Evolutionary conservation across 2,329 filamentous ascomycete species (phyloP), one percentile per base, ranked within the genome.

Genomic region (Monilinia laxa): DNA sequence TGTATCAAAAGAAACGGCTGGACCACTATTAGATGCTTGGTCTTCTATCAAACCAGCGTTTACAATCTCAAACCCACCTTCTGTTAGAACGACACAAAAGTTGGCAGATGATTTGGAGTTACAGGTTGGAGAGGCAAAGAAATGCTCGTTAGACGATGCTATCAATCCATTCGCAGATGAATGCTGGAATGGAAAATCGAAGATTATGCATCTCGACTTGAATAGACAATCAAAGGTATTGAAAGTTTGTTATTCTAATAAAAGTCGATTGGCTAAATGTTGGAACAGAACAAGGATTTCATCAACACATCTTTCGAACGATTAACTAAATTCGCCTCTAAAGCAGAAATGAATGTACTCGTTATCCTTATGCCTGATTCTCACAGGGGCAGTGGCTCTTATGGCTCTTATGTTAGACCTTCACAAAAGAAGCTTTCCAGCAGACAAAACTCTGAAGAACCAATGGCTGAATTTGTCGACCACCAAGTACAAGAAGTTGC

Each of bases 41-140:
- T 75, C 70, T 51, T 70, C 72, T 23, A 68, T 77, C 28, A 75
- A 79, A 35, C 81, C 81, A 14, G 78, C 82, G 1, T 88, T 88
- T 68, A 80, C 78, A 9, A 81, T 83, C 67, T 74, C 76, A 45
- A 81, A 81, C 58, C 78, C 80, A 25, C 83, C 81, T 35, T 81
- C 73, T 12, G 53, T 69, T 45, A 64, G 62, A 65, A 72, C 69
- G 67, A 75, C 67, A 55, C 74, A 67, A 72, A 77, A 71, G 69
- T 72, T 72, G 71, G 74, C 75, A 53, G 70, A 45, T 68, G 77
- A 75, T 72, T 64, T 76, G 28, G 71, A 73, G 25, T 40, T 67
- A 47, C 73, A 76, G 68, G 57, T 68, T 67, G 68, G 72, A 68
- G 64, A 70, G 62, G 54, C 70, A 3, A 63, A 68, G 23, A 60